Evolutionary conservation across 495 filamentous ascomycete genomes (phyloP).

Genomic region (Letharia columbiana): DNA sequence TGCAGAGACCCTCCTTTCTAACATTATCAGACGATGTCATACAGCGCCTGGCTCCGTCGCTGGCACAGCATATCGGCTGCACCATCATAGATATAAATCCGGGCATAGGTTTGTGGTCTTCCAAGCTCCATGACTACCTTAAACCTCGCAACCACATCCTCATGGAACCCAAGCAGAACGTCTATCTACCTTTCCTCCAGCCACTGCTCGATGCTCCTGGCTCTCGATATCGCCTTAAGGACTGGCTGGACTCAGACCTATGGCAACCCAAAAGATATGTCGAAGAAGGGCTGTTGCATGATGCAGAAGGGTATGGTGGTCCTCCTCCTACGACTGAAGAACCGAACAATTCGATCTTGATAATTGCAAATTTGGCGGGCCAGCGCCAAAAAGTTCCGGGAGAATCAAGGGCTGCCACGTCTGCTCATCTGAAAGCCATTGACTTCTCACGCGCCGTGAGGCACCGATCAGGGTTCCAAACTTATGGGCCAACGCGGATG

Average conservation of each 20-base stretch:
- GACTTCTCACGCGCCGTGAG: slow-evolving; percentile 35
- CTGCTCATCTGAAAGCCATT: slow-evolving; percentile 31
- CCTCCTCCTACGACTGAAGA: slow-evolving; percentile 1
- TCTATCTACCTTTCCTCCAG: slow-evolving; percentile 51
- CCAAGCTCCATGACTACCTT: slow-evolving; percentile 61
- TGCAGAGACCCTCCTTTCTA: neutral
- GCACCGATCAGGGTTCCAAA: slow-evolving; percentile 42
- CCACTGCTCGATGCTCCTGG: slow-evolving; percentile 49
- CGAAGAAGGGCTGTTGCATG: slow-evolving; percentile 33
- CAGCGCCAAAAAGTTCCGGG: slow-evolving; percentile 9
- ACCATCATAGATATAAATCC: slow-evolving; percentile 84
- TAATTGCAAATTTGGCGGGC: slow-evolving; percentile 49
- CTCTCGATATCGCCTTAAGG: slow-evolving; percentile 46
- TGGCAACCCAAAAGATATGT: slow-evolving; percentile 43
- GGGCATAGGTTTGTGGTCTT: slow-evolving; percentile 63
- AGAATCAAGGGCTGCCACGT: slow-evolving; percentile 29
- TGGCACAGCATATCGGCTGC: slow-evolving; percentile 55
- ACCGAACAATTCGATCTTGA: slow-evolving; percentile 52
- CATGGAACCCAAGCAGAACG: slow-evolving; percentile 52
- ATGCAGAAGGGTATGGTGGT: slow-evolving; percentile 20
- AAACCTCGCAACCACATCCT: slow-evolving; percentile 73
- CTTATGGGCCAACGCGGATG: slow-evolving; percentile 62
- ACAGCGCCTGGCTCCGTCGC: slow-evolving; percentile 47
- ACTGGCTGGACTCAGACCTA: slow-evolving; percentile 38
- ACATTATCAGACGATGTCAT: slow-evolving; percentile 39